phyloP scores from a whole-genome alignment of 805 yeast species.

The Wickerhamiella galacta region DNA sequence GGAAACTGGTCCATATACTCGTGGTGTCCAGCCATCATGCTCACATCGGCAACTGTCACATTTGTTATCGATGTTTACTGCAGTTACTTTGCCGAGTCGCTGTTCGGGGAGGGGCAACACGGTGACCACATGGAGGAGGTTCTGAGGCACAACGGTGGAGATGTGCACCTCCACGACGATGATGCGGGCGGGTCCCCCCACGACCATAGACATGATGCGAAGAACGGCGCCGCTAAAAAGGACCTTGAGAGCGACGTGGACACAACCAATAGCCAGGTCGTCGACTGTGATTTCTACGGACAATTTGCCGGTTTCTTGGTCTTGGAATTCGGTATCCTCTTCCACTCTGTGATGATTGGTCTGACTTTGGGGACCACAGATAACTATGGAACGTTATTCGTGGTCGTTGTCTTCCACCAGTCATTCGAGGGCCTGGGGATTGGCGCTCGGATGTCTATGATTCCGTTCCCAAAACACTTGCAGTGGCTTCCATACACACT shows the following conservation, averaged over 20 bases:
- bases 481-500: slow-evolving; percentile 36
- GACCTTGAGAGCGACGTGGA: not conserved
- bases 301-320: slow-evolving; percentile 34
- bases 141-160: not conserved
- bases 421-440: slow-evolving; percentile 67
- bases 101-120: slow-evolving; percentile 19
- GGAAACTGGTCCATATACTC: slow-evolving; percentile 36
- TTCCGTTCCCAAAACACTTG: slow-evolving; percentile 34
- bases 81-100: slow-evolving; percentile 26
- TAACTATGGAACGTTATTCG: slow-evolving; percentile 44
- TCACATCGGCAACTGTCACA: slow-evolving; percentile 29
- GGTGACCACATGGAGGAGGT: slow-evolving; percentile 15
- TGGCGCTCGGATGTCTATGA: slow-evolving; percentile 50
- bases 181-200: slow-evolving; percentile 1
- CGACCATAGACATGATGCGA: slow-evolving; percentile 3
- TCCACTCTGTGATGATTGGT: slow-evolving; percentile 65
- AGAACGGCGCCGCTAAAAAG: slow-evolving; percentile 4
- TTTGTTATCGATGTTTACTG: slow-evolving; percentile 35
- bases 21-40: slow-evolving; percentile 40
- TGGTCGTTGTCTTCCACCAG: slow-evolving; percentile 59
- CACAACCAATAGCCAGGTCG: not conserved
- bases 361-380: slow-evolving; percentile 48
- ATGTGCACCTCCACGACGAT: slow-evolving; percentile 20
- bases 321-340: slow-evolving; percentile 55
- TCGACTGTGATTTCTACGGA: slow-evolving; percentile 12